Base-by-base conservation (phyloP, 345 rosid species). In the Abelmoschus esculentus region DNA sequence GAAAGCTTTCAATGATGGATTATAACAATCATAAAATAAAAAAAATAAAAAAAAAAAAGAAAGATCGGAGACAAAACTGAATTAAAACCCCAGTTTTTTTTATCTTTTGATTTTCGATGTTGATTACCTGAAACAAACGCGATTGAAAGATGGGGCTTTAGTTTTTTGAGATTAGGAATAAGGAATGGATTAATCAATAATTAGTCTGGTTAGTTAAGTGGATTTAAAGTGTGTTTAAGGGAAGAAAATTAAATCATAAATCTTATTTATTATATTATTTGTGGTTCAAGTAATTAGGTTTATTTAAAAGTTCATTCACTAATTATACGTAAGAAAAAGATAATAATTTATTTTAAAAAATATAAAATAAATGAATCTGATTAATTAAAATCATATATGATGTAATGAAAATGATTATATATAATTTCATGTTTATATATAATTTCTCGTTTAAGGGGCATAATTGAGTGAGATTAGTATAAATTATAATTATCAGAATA, bases 1-100 rank as follows among this genome's bases (percentile, higher is more conserved):
- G 17, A 67, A 34, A 26, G 69, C 6, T 49, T 49, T 5, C n/a
- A 62, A 78, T 56, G 83, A 84, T 74, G 44, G 80, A 70, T 77
- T 53, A 66, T 67, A 81, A 75, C 80, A 66, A 80, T 22, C 50
- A 65, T 57, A 31, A 69, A n/a, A n/a, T n/a, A n/a, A n/a, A n/a
- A n/a, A n/a, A n/a, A n/a, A n/a, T n/a, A n/a, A n/a, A n/a, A n/a
- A n/a, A n/a, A n/a, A n/a, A 74, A 19, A 3, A 74, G 34, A 53
- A 31, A 53, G 11, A 47, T 53, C 57, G 8, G 10, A 53, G 77
- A 82, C 84, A 79, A 78, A 76, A 72, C 75, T 29, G 40, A 47
- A 29, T 10, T 10, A 59, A 50, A 60, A 1, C 22, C 29, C 28
- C 32, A 74, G 17, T 29, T 31, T 17, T 19, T 42, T 10, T 32